Evolutionary conservation across 768 basidiomycete species (phyloP), one percentile per base, ranked within the genome.

Genomic region (Mycena venus): DNA sequence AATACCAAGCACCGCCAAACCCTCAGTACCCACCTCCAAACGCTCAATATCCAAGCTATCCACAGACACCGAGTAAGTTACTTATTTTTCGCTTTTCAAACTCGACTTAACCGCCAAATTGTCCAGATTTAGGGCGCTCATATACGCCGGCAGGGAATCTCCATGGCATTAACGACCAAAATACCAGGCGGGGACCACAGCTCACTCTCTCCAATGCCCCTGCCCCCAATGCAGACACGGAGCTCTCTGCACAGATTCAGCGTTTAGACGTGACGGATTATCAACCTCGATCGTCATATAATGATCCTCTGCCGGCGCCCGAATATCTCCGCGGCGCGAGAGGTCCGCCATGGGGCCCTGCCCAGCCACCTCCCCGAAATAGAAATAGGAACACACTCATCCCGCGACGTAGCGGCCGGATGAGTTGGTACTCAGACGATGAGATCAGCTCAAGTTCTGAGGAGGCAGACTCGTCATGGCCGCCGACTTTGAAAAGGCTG

Each of bases 361-460:
- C 44, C 14, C 44, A 15, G 19, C 44, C 47, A 9, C 7, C 17
- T 21, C 8, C 47, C 7, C 47, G n/a, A 9, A 9, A 10, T 49
- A n/a, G n/a, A n/a, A n/a, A n/a, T n/a, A n/a, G n/a, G n/a, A n/a
- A n/a, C n/a, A 27, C 55, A 8, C 53, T 55, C 5, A 68, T 58
- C 31, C 21, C 56, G 12, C 4, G 40, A 12, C 68, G 23, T 19
- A 38, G 17, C 10, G 42, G 42, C 5, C 38, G 2, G 12, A 27
- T 6, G n/a, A 62, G 40, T 7, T 49, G 27, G 2, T 15, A 47
- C 55, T 38, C 36, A 23, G n/a, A 27, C 14, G n/a, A 70, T 17
- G 40, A n/a, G 21, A 12, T 69, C 31, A 70, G 51, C 53, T 55
- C 69, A 3, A 70, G 69, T 53, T 61, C 69, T 23, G 69, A 70